These are phyloP conservation scores for Russula compacta DNA, from an alignment of 768 basidiomycete genomes.

Conservation along the genomic window DNA sequence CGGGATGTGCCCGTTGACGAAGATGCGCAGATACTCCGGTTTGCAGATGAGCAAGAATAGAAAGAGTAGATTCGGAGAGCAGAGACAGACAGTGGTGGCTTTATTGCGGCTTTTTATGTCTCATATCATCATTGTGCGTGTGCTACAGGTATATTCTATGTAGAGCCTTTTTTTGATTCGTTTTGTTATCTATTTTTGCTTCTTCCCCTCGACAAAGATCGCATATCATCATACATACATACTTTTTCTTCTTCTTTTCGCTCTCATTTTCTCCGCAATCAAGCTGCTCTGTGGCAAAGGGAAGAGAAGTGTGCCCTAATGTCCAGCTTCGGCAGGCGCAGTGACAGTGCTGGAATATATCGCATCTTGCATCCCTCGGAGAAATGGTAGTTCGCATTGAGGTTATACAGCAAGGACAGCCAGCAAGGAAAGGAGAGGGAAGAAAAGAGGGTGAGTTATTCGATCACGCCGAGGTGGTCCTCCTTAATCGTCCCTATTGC, in stretches of 20 bases:
- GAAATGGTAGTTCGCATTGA: not conserved
- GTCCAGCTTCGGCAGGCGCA: not conserved
- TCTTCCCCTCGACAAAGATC: not conserved
- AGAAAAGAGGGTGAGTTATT: constrained; percentile 28
- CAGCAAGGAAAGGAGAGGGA: not conserved
- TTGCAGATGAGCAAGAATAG: constrained; percentile 61
- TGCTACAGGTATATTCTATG: not conserved
- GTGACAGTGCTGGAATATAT: not conserved
- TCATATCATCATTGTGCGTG: not conserved
- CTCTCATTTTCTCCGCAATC: not conserved
- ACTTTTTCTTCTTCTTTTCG: not conserved
- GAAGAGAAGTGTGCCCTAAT: not conserved
- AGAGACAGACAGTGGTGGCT: not conserved
- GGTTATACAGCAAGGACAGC: not conserved
- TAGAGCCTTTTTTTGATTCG: not conserved
- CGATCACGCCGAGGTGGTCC: constrained; percentile 92
- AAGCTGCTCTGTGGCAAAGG: not conserved
- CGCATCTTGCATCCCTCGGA: no score
- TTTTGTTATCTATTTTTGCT: not conserved
- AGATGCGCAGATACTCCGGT: constrained; percentile 78
- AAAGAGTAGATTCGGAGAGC: not conserved
- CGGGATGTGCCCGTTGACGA: constrained; percentile 74
- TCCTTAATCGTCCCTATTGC: constrained; percentile 98
- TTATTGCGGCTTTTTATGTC: not conserved
- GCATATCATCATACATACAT: not conserved